A percentile compares a stretch with the other conserved stretches of the same genome.
phyloP scores from a whole-genome alignment of 306 rosid genomes.

The Medicago arabica region DNA sequence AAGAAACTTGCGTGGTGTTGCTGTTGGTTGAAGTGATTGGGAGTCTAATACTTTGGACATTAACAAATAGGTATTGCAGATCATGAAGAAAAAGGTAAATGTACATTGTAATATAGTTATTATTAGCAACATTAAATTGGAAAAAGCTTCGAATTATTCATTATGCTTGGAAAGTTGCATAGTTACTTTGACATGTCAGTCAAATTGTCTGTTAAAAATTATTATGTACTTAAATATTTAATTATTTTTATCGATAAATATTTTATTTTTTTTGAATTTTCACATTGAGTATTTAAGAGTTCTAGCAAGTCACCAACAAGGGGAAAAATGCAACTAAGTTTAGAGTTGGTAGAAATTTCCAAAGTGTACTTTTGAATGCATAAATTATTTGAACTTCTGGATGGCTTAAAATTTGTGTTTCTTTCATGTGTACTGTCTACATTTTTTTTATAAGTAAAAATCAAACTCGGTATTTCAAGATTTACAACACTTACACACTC shows the following conservation, averaged over 20 bases:
- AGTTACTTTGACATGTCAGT: slow-evolving; percentile 9
- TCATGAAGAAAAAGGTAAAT: slow-evolving; percentile 28
- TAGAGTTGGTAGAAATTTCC: background rate
- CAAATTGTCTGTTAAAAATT: slow-evolving; percentile 11
- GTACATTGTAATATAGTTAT: slow-evolving; percentile 34
- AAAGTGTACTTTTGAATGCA: background rate
- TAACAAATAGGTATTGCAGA: background rate
- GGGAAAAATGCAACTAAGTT: background rate
- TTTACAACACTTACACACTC: no score
- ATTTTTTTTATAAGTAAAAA: no score
- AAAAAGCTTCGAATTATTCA: slow-evolving; percentile 4
- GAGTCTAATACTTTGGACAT: slow-evolving; percentile 45
- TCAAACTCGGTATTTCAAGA: no score
- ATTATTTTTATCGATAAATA: slow-evolving; percentile 2
- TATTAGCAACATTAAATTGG: slow-evolving; percentile 25
- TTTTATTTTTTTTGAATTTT: slow-evolving; percentile 26
- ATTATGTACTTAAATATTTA: slow-evolving; percentile 2
- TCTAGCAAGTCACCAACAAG: background rate
- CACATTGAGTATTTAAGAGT: slow-evolving; percentile 4
- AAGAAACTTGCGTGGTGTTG: slow-evolving; percentile 52
- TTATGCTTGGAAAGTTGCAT: slow-evolving; percentile 35
- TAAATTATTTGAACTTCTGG: no score
- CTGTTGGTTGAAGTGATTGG: slow-evolving; percentile 61
- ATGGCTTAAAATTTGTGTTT: no score
- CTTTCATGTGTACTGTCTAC: no score